Evolutionary conservation across 345 rosid genomes (phyloP), one percentile per base, ranked within the genome.

Genomic region (Corymbia maculata): DNA sequence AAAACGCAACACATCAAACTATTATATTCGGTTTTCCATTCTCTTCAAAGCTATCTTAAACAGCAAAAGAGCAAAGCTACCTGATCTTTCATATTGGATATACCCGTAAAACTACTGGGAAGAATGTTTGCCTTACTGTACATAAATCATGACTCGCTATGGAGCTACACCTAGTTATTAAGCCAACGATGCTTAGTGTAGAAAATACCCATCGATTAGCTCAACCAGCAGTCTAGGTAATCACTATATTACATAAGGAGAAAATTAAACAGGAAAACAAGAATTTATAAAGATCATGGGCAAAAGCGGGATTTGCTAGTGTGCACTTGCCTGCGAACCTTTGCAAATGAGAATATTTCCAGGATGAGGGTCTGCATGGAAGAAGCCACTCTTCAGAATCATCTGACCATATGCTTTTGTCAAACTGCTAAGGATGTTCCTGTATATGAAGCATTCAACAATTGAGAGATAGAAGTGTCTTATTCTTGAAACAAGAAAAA

Each of bases 281-380:
- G 44, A 86, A 53, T 36, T 45, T 51, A 50, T 86, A 86, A 64
- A 80, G 85, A 30, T 52, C 52, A 42, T 36, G 42, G 66, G 75
- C 30, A 79, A 86, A 57, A 6, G 84, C 52, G 87, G 87, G 50
- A 86, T 66, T 86, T 57, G 45, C 42, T 53, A 80, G 79, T 70
- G 51, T 87, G 55, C 88, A 93, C 98, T 93, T 92, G 92, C 99
- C 99, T 96, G 94, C 79, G 97, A 95, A 90, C 96, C 99, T 92
- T 94, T 92, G 90, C 98, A 96, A 79, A 96, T 97, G 92, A 96
- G 90, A 88, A 97, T 96, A 92, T 97, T 97, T 89, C 99, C 99
- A 3, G 99, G 99, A 92, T 97, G 99, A 44, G 99, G 98, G 94
- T 97, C 99, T 44, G 99, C 99, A 86, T 96, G 99, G 93, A 96